A percentile compares a stretch with the other conserved stretches of the same genome.
Evolutionary conservation across 2,329 filamentous ascomycete genomes (phyloP).

Genomic region (Aureobasidium pullulans): DNA sequence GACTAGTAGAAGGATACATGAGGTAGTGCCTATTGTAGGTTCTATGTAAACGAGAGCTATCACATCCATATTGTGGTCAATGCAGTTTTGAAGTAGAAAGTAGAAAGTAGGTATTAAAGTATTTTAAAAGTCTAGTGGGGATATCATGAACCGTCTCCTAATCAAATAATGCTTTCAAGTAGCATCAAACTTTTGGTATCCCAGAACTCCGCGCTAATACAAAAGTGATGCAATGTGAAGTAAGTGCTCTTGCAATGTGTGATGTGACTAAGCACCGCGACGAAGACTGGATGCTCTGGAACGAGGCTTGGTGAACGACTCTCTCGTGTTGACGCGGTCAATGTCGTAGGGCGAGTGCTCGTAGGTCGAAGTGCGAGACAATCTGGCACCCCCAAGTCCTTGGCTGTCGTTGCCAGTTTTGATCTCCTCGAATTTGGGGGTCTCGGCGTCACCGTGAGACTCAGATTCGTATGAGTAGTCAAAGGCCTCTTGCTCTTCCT

Average conservation of each 20-base stretch:
- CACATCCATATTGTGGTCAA: too few relatives aligned
- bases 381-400: background rate
- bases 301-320: slow-evolving; percentile 32
- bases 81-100: background rate
- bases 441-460: slow-evolving; percentile 5
- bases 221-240: background rate
- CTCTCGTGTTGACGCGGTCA: slow-evolving; percentile 41
- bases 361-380: slow-evolving; percentile 24
- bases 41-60: too few relatives aligned
- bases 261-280: background rate
- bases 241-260: background rate
- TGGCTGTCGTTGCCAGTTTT: slow-evolving; percentile 24
- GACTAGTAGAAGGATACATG: too few relatives aligned
- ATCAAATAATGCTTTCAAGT: background rate
- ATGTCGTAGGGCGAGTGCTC: slow-evolving; percentile 42
- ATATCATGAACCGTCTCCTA: background rate
- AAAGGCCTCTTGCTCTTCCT: slow-evolving; percentile 25
- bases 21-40: too few relatives aligned
- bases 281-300: slow-evolving; percentile 8
- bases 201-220: slow-evolving; percentile 3
- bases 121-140: background rate
- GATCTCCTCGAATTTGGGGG: slow-evolving; percentile 31
- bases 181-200: slow-evolving; percentile 8
- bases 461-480: slow-evolving; percentile 21
- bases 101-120: background rate